Base-by-base conservation (phyloP, 805 yeast genomes). In the Candida awuae region DNA sequence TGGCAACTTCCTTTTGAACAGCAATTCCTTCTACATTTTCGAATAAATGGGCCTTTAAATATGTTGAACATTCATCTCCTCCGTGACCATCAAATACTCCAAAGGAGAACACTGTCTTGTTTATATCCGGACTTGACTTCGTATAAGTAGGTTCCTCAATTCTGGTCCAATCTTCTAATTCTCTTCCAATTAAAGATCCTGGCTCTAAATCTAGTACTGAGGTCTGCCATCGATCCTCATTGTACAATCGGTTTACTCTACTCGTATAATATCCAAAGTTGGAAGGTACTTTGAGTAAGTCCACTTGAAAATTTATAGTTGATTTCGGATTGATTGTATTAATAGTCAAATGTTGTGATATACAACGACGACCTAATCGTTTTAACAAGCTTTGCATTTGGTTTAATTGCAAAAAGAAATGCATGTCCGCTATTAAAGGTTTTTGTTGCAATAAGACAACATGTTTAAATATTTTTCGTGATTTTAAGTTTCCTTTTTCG, bases 51-150 rank as follows among this genome's bases (percentile, higher is more conserved):
- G 67, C 59, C 16, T 68, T 62, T 10, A 88, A 63, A 51, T 71
- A 82, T 18, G 65, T 68, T 33, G 87, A 70, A 51, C 95, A 84
- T 38, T 79, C 78, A 18, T 67, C 69, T 17, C 95, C 94, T 7
- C 97, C 98, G 61, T 92, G 98, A 8, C 98, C 98, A 61, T 92
- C 98, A 58, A 84, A 87, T 2, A 92, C 71, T 33, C 76, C 75
- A 51, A 84, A 78, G 48, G 75, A 76, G 62, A 90, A 83, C 15
- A 79, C 76, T 36, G 63, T 50, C 2, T 43, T 39, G 34, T 35
- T 34, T 25, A 35, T 20, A 6, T 38, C 19, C 17, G 46, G 43
- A 9, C 38, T 32, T 8, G 26, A 45, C 34, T 10, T 31, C 16
- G 26, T 31, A 46, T 8, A 29, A 12, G 22, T 43, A 37, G 29